Conservation (phyloP, 495 filamentous ascomycete species). For the Terfezia claveryi region DNA sequence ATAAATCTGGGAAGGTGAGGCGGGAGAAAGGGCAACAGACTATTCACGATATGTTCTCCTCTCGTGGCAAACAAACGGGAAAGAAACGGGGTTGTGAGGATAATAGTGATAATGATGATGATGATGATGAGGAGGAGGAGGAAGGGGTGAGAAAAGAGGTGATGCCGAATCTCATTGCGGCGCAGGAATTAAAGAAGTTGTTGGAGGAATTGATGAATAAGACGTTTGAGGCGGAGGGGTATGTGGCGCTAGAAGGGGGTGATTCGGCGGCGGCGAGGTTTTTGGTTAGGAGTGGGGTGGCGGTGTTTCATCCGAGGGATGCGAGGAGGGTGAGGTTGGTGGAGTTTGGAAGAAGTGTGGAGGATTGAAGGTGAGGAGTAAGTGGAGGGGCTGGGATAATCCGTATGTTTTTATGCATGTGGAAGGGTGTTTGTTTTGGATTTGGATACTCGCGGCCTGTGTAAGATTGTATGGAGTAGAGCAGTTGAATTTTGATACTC, state of each 20-base stretch:
- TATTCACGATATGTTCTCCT: slow-evolving; percentile 44
- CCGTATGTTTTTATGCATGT: too few species aligned
- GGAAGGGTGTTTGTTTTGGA: too few species aligned
- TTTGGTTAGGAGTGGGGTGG: slow-evolving; percentile 61
- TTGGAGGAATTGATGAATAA: slow-evolving; percentile 27
- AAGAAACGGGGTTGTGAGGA: slow-evolving; percentile 17
- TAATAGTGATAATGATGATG: slow-evolving; percentile 33
- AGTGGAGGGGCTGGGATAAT: too few species aligned
- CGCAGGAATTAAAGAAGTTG: slow-evolving; percentile 33
- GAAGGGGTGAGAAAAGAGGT: slow-evolving; percentile 36
- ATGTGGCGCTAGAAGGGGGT: slow-evolving; percentile 35
- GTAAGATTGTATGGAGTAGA: too few species aligned
- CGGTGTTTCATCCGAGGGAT: slow-evolving; percentile 69
- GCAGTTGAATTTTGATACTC: too few species aligned
- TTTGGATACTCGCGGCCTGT: too few species aligned
- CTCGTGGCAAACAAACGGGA: slow-evolving; percentile 5
- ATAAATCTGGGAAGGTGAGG: slow-evolving; percentile 24
- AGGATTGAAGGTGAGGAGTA: slow-evolving; percentile 21
- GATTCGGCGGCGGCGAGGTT: slow-evolving; percentile 71
- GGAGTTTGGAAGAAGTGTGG: slow-evolving; percentile 62
- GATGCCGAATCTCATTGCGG: slow-evolving; percentile 18
- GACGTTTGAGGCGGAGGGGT: slow-evolving; percentile 29
- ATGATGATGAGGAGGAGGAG: slow-evolving; percentile 40
- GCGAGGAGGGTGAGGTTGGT: slow-evolving; percentile 51
- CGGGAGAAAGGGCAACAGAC: slow-evolving; percentile 42